Base-by-base conservation (phyloP, 805 yeast genomes). In the Saccharomycopsis sp. region DNA sequence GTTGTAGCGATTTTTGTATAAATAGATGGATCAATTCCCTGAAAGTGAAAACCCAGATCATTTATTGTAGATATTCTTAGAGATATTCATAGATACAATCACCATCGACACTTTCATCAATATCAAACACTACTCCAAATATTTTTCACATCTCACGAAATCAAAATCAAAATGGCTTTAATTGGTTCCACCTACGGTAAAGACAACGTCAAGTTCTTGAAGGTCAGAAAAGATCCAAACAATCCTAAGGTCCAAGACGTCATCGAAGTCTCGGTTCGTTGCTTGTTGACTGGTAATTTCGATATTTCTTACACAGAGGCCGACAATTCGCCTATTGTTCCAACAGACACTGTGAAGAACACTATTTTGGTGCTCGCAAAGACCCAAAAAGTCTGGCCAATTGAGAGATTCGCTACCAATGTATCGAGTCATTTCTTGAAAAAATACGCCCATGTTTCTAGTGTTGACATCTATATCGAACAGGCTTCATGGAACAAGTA, bases 281-380 rank as follows among this genome's bases (percentile, higher is more conserved):
- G 85, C 25, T 76, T 92, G 55, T 78, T 92, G 59, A 84, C 80
- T 65, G 97, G 97, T 62, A 81, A 78, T 58, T 85, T 92, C 67
- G 97, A 87, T 63, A 73, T 75, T 34, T 84, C 96, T 2, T 92
- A 88, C 77, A 92, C 97, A 55, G 68, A 85, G 59, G 97, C 97
- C 44, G 96, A 92, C 74, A 92, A 92, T 75, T 69, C 87, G 1
- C 81, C 87, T n/a, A 84, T 92, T 67, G 96, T 92, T 54, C 97
- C 97, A 60, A 92, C 97, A 7, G 97, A 91, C 72, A 89, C 97
- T 0, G 91, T 90, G 58, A 91, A 91, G 73, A 91, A 91, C 78
- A 91, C 97, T 55, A 83, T 89, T 63, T 78, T 87, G 69, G 79
- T 92, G 38, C 85, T 88, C 64, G 97, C 97, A 64, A 88, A 87